Evolutionary conservation across 1,284 basidiomycete species (phyloP), one percentile per base, ranked within the genome.

Genomic region (Ceratobasidium papillatum): DNA sequence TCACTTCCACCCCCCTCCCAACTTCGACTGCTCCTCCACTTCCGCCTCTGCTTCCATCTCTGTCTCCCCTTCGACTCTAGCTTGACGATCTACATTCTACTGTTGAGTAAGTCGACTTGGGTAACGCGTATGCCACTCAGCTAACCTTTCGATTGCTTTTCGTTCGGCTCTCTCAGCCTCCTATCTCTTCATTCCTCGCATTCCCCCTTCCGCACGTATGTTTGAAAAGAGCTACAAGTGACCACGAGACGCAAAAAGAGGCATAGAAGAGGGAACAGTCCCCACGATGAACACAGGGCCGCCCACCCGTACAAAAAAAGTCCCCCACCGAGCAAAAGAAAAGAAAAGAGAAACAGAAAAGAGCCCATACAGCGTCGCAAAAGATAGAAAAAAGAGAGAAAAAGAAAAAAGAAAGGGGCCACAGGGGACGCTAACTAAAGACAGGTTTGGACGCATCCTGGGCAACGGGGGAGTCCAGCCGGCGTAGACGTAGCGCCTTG

Each of bases 391-490:
- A 51, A 56, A 56, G 9, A 56, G 30, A 56, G 17, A 56, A 56
- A 30, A 56, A 56, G 30, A 30, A 14, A 19, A 56, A 58, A 8
- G 32, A 58, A 58, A 58, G 34, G 56, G 32, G 19, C 56, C n/a
- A 12, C 19, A 30, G 56, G 54, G 56, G 56, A 58, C 56, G 34
- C 56, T 19, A 36, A 58, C 32, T 8, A 58, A 58, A 58, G n/a
- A 58, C 32, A 58, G 56, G 56, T 38, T 58, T 58, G 56, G 56
- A 30, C 56, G 56, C 56, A 58, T 58, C 56, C 32, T 58, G 56
- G 56, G 56, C 56, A n/a, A 58, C 56, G 56, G 56, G 54, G 54
- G 56, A 58, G 56, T 58, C 32, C 56, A 58, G 56, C 56, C 34
- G 56, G 56, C 32, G 56, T 17, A 58, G 56, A 58, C 32, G 56